Conservation (phyloP, 2,329 filamentous ascomycete species). For the Pleochaeta shiraiana region DNA sequence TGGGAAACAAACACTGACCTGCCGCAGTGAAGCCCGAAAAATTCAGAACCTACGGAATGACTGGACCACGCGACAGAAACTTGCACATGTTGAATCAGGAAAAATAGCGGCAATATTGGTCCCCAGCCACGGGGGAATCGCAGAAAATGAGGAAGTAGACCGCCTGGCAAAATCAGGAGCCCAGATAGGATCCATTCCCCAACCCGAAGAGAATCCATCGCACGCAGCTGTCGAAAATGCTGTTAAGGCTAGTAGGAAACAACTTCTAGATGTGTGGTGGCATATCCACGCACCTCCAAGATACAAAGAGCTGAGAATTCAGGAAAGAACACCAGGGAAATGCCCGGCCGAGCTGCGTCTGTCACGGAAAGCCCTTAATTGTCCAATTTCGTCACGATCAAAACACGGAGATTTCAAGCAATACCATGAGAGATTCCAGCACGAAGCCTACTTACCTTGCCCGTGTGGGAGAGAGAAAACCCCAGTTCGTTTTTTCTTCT, state of each 20-base stretch:
- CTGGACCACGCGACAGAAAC: neutral
- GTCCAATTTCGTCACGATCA: neutral
- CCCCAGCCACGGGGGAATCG: neutral
- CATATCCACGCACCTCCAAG: neutral
- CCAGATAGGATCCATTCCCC: neutral
- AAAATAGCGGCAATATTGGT: neutral
- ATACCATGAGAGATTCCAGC: neutral
- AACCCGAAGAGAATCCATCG: neutral
- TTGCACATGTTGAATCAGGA: no score
- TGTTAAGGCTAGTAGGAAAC: neutral
- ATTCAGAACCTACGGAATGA: neutral
- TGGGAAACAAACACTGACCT: neutral
- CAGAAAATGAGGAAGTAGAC: neutral
- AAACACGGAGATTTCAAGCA: neutral
- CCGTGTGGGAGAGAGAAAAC: neutral
- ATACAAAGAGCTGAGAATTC: neutral
- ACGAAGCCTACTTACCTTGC: neutral
- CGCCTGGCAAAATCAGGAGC: neutral
- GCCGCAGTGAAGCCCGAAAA: neutral
- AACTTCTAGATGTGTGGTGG: neutral
- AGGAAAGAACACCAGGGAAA: neutral
- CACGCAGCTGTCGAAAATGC: neutral
- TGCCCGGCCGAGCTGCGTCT: neutral
- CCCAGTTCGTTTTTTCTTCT: no score
- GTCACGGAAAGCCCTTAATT: neutral